Base-by-base conservation (phyloP, 768 basidiomycete species). In the Lentinula boryana region DNA sequence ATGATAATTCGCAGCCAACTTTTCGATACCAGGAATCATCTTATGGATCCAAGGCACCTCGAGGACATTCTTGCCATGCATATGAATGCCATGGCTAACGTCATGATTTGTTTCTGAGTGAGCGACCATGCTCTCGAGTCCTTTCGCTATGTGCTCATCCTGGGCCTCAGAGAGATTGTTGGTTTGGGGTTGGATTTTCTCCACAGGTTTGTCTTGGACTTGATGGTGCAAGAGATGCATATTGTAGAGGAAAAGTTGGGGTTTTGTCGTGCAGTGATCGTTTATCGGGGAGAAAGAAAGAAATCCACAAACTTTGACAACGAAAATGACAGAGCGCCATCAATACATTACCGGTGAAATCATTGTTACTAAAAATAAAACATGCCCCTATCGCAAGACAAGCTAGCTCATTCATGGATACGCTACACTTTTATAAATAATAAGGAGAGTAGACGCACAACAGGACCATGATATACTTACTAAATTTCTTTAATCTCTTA, bases 21-120 rank as follows among this genome's bases (percentile, higher is more conserved):
- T 75, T 69, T 86, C 78, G 44, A 87, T 74, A 18, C 84, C 81
- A 1, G 85, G 85, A 7, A 87, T 75, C 33, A 84, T 67, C 35
- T 70, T 74, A 62, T 78, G 74, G 40, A 86, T 68, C 75, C 78
- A 75, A 0, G 75, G 72, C 31, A 75, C 59, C 21, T 66, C 64
- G 56, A 64, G 64, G 13, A 77, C 36, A 0, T 62, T 58, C 41
- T 69, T 67, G 31, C 72, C 67, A 2, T 72, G 69, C 10, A 74
- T 68, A 60, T 75, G 73, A 33, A 78, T 73, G 43, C 69, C 65
- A 56, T 71, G 65, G 16, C 62, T 61, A 9, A 75, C 69, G 52
- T 75, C 68, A 2, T 64, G 41, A 36, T 65, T 55, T 4, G 57
- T 48, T 40, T 55, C 69, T 1, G 78, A 76, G 48, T 74, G 71